Conservation (phyloP, 495 filamentous ascomycete genomes). For the Rhypophila decipiens region DNA sequence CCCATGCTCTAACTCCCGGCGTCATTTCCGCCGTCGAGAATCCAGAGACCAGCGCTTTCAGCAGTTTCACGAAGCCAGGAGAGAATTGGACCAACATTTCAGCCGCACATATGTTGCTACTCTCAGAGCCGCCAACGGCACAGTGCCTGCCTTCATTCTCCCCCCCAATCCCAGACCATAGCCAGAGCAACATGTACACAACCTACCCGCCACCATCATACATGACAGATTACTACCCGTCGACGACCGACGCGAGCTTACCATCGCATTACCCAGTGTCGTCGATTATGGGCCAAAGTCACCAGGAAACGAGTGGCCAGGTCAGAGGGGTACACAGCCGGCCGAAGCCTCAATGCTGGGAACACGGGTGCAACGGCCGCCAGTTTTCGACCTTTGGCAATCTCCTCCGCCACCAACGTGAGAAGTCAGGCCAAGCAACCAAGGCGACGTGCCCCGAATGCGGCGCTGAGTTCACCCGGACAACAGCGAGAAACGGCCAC, state of each 20-base stretch:
- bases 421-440: constrained; percentile 84
- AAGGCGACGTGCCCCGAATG: constrained; percentile 84
- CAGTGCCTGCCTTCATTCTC: constrained; percentile 39
- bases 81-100: no score
- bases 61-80: no score
- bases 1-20: no score
- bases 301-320: constrained; percentile 36
- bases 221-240: constrained; percentile 34
- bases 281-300: constrained; percentile 19
- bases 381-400: constrained; percentile 97
- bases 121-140: constrained; percentile 35
- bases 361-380: constrained; percentile 92
- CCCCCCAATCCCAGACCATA: constrained; percentile 36
- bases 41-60: no score
- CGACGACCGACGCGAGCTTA: constrained; percentile 30
- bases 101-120: constrained; percentile 36
- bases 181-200: constrained; percentile 30
- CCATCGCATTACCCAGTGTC: constrained; percentile 38
- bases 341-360: constrained; percentile 90
- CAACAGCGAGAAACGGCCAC: constrained; percentile 85
- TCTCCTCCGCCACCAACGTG: constrained; percentile 83
- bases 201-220: constrained; percentile 25
- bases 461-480: constrained; percentile 85
- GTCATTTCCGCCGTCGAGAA: no score
- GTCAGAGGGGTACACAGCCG: constrained; percentile 67